phyloP scores from a whole-genome alignment of 177 flowering plant genomes.

The Vitis hybrid region DNA sequence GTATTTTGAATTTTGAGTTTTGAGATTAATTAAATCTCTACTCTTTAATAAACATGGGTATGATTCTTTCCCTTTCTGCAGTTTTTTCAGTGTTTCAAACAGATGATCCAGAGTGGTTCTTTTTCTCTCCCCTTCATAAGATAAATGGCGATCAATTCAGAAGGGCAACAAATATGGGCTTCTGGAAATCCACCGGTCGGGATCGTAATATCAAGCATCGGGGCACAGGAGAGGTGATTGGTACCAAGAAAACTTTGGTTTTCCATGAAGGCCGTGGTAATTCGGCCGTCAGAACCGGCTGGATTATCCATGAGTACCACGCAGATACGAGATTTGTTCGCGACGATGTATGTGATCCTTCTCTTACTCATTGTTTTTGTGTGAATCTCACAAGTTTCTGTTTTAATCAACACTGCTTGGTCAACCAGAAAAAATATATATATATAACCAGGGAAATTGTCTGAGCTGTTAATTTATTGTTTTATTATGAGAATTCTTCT shows the following conservation, averaged over 20 bases:
- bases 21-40: too few species aligned
- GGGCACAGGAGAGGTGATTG: background rate
- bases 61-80: background rate
- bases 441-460: too few species aligned
- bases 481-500: too few species aligned
- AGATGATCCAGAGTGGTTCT: conserved; percentile 22
- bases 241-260: conserved; percentile 6
- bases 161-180: conserved; percentile 19
- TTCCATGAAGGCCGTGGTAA: background rate
- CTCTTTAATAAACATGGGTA: too few species aligned
- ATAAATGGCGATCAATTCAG: conserved; percentile 7
- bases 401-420: too few species aligned
- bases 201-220: background rate
- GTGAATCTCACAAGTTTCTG: too few species aligned
- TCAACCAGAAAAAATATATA: too few species aligned
- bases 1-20: background rate
- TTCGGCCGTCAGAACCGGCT: background rate
- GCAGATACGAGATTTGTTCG: too few species aligned
- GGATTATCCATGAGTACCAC: conserved; percentile 9
- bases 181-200: conserved; percentile 5
- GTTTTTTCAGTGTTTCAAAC: background rate
- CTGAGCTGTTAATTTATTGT: too few species aligned
- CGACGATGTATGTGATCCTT: too few species aligned
- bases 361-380: too few species aligned
- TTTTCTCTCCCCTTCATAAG: conserved; percentile 13